A percentile compares a stretch with the other conserved stretches of the same genome.
Conservation (phyloP, 1,139 yeast genomes). For the Nadsonia starkeyi-henricii region DNA sequence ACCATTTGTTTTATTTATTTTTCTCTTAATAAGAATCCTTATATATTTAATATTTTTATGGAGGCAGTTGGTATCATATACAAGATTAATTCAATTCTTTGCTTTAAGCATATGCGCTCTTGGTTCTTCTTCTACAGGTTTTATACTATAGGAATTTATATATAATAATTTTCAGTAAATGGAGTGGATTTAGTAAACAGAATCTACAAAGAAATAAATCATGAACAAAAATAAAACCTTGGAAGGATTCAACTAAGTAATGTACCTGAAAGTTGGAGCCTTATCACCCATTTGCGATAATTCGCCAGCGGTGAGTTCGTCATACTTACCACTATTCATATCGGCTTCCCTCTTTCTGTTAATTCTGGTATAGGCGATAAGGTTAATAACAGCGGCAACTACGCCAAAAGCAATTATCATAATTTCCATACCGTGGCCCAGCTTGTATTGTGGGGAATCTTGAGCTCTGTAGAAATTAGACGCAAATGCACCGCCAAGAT, state of each 20-base stretch:
- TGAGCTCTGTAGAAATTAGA: constrained; percentile 24
- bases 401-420: constrained; percentile 10
- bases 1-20: too few species aligned
- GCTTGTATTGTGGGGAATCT: constrained; percentile 21
- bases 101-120: too few species aligned
- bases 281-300: constrained; percentile 25
- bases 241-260: constrained; percentile 1
- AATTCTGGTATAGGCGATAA: constrained; percentile 14
- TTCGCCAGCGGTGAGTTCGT: constrained; percentile 16
- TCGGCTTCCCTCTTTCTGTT: constrained; percentile 16
- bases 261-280: constrained; percentile 7
- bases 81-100: too few species aligned
- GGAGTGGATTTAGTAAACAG: too few species aligned
- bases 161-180: too few species aligned
- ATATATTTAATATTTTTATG: too few species aligned
- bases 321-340: constrained; percentile 19
- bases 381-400: constrained; percentile 6
- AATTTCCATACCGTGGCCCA: constrained; percentile 22
- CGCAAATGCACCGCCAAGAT: constrained; percentile 29
- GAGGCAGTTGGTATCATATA: too few species aligned
- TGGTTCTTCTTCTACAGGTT: too few species aligned
- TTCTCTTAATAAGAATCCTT: too few species aligned
- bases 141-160: too few species aligned
- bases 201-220: too few species aligned
- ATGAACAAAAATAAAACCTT: background rate